Evolutionary conservation across 148 eudicot species (phyloP), one percentile per base, ranked within the genome.

Genomic region (Heliosperma pusillum): DNA sequence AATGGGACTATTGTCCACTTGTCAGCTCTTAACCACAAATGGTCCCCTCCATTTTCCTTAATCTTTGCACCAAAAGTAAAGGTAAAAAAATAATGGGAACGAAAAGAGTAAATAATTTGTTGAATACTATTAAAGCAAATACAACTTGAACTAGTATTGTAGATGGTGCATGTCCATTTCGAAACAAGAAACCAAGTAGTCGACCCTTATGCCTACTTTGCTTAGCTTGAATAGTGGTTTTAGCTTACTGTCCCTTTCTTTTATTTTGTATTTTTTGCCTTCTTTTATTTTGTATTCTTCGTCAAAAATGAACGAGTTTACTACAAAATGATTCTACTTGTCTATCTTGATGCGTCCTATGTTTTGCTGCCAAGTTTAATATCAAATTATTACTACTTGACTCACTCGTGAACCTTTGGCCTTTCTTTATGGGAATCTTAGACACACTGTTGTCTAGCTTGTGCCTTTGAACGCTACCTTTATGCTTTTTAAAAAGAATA

Each of bases 201-300:
- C 73, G 60, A 17, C 73, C 53, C 29, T 25, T 2, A 65, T 17
- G 45, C 71, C 56, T 45, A 22, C 5, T 53, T 67, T 40, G 26
- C 57, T 22, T 70, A 19, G 15, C 19, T 26, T 36, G 42, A 0
- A 36, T 36, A 50, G 5, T 50, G 73, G 60, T 70, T 70, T 27
- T 10, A 52, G 73, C n/a, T n/a, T n/a, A n/a, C n/a, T 50, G 73
- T 70, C 60, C 11, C 26, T 70, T 25, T 70, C 60, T 3, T 17
- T 70, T 25, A 7, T 12, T 52, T 70, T 70, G 73, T 24, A 53
- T 52, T 69, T 15, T 7, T 26, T n/a, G n/a, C n/a, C n/a, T 25
- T 70, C 60, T 3, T 17, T 70, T 25, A 7, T 12, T 52, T 70
- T 70, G 73, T 24, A 53, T 52, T 69, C 22, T 7, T 26, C 59